A percentile compares a stretch with the other conserved stretches of the same genome.
phyloP scores from a whole-genome alignment of 345 rosid species.

The Laguncularia racemosa region DNA sequence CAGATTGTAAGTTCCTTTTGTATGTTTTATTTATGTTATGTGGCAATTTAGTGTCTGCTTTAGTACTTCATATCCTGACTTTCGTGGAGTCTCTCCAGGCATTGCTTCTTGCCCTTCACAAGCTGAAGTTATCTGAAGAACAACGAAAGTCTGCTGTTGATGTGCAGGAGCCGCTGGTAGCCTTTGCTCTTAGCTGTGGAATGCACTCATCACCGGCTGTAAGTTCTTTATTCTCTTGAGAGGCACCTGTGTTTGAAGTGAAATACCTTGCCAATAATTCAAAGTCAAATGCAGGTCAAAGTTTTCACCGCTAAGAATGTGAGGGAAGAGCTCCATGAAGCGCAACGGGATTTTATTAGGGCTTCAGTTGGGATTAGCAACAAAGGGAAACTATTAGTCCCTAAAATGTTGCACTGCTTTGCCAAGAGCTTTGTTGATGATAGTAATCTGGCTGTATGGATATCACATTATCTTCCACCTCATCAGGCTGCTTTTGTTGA shows the following conservation, averaged over 20 bases:
- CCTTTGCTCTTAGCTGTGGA: constrained; percentile 84
- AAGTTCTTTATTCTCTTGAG: constrained; percentile 12
- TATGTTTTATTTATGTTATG: not conserved
- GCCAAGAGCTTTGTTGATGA: constrained; percentile 68
- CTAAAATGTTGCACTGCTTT: constrained; percentile 76
- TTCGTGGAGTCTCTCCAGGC: constrained; percentile 36
- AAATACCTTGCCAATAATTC: not conserved
- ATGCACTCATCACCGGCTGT: constrained; percentile 92
- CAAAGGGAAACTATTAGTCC: constrained; percentile 78
- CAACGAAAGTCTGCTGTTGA: constrained; percentile 54
- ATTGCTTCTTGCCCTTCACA: constrained; percentile 79
- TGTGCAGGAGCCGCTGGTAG: constrained; percentile 53
- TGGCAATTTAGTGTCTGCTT: not conserved
- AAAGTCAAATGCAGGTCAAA: constrained; percentile 44
- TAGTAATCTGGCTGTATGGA: constrained; percentile 69
- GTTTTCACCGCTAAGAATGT: constrained; percentile 60
- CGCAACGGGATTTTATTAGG: constrained; percentile 67
- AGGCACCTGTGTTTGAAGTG: not conserved
- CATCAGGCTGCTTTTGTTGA: constrained; percentile 69
- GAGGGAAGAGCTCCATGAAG: constrained; percentile 71
- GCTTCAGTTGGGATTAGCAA: constrained; percentile 80
- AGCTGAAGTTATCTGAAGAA: constrained; percentile 69
- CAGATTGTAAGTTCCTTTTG: constrained; percentile 48
- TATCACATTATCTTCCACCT: constrained; percentile 71
- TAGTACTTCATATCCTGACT: not conserved